Evolutionary conservation across 208 protist genomes (phyloP).

Genomic region (Trichomonas vaginalis): DNA sequence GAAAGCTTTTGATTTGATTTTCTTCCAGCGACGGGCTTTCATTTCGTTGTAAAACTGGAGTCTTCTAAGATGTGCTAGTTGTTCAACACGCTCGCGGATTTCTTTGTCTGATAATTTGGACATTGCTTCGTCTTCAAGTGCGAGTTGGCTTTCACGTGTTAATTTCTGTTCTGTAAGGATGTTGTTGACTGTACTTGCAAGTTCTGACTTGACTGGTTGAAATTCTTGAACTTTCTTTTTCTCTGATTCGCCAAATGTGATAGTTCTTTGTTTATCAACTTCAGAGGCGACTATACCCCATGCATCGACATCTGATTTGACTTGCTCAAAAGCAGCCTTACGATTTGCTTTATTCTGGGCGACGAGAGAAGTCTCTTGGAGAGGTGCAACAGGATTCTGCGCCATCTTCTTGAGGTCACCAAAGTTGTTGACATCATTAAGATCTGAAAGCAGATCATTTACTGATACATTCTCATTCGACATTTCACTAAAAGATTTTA

Average conservation of each 20-base stretch:
- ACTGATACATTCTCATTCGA: background rate
- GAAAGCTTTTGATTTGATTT: slow-evolving; percentile 36
- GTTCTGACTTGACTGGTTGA: background rate
- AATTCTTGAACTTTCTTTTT: background rate
- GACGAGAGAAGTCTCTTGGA: background rate
- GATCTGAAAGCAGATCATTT: background rate
- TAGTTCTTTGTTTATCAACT: background rate
- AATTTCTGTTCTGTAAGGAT: background rate
- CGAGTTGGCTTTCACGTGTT: background rate
- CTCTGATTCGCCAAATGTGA: background rate
- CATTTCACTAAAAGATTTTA: too few species aligned
- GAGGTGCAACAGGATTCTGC: background rate
- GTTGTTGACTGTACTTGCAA: background rate
- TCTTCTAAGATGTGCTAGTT: slow-evolving; percentile 22
- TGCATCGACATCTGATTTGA: background rate
- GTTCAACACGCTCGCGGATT: slow-evolving; percentile 18
- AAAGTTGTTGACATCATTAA: background rate
- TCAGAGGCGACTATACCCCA: background rate
- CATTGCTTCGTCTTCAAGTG: slow-evolving; percentile 1
- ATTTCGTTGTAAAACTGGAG: slow-evolving; percentile 34
- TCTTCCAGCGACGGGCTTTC: slow-evolving; percentile 23
- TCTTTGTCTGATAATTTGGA: slow-evolving; percentile 13
- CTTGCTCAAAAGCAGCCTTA: background rate
- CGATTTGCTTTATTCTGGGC: background rate
- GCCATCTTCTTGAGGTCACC: background rate